Conservation (phyloP, 2,329 filamentous ascomycete genomes). For the Colletotrichum sojae region DNA sequence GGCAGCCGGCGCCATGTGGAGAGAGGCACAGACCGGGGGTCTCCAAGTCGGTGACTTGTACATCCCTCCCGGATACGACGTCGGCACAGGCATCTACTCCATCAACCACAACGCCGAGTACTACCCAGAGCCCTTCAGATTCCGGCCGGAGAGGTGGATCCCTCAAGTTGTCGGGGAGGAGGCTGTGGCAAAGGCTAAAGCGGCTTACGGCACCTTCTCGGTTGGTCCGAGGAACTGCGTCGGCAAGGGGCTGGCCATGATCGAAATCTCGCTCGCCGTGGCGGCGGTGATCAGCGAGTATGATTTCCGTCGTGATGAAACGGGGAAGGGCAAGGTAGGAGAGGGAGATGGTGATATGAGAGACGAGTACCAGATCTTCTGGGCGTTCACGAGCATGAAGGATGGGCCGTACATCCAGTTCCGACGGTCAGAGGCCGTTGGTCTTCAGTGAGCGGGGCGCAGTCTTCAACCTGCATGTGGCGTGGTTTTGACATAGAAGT, state of each 20-base stretch:
- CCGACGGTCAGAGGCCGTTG: neutral
- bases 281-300: constrained; percentile 22
- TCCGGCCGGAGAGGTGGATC: constrained; percentile 28
- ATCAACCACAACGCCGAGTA: constrained; percentile 21
- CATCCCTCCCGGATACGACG: constrained; percentile 11
- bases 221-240: constrained; percentile 28
- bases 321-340: constrained; percentile 10
- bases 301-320: constrained; percentile 22
- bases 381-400: constrained; percentile 32
- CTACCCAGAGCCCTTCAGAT: constrained; percentile 22
- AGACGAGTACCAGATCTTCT: constrained; percentile 21
- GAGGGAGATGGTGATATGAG: constrained; percentile 1
- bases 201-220: constrained; percentile 21
- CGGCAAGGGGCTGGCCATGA: constrained; percentile 27
- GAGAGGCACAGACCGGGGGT: constrained; percentile 16
- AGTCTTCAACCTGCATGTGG: too few species aligned
- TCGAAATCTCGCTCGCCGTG: constrained; percentile 25
- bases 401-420: constrained; percentile 28
- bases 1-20: constrained; percentile 14
- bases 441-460: neutral
- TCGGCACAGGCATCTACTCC: constrained; percentile 29
- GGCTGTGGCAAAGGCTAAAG: constrained; percentile 12
- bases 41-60: constrained; percentile 3
- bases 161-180: neutral
- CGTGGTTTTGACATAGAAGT: too few species aligned